Evolutionary conservation across 192 early-diverging fungal species (phyloP).

Genomic region (Paraglomus occultum): DNA sequence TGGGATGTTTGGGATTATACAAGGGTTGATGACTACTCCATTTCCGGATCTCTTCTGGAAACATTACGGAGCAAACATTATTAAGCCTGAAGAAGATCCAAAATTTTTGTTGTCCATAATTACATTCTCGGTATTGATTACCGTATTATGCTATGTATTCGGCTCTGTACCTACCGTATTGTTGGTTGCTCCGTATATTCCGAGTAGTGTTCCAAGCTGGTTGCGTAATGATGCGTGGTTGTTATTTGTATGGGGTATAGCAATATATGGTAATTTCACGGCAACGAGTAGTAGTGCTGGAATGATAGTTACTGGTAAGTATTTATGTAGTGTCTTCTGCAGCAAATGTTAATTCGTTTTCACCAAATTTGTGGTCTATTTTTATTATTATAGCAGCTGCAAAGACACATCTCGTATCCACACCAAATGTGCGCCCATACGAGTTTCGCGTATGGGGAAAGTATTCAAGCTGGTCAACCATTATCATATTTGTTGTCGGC

Average conservation of each 20-base stretch:
- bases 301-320: neutral
- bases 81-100: neutral
- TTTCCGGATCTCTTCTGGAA: neutral
- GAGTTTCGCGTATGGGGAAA: neutral
- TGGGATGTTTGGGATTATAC: conserved; percentile 5
- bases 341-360: neutral
- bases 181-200: neutral
- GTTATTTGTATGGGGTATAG: conserved; percentile 1
- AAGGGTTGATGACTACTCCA: neutral
- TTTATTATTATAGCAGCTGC: neutral
- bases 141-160: too few species aligned
- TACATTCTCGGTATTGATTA: too few species aligned
- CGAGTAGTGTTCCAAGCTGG: neutral
- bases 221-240: neutral
- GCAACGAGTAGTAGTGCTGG: neutral
- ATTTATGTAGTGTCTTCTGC: neutral
- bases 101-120: too few species aligned
- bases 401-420: neutral
- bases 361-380: neutral
- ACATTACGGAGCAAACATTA: neutral
- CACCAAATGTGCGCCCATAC: neutral
- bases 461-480: neutral
- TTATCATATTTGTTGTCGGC: neutral
- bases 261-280: neutral
- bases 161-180: neutral